phyloP scores from a whole-genome alignment of 1,139 yeast species.

The Yamadazyma songkhlaensis region DNA sequence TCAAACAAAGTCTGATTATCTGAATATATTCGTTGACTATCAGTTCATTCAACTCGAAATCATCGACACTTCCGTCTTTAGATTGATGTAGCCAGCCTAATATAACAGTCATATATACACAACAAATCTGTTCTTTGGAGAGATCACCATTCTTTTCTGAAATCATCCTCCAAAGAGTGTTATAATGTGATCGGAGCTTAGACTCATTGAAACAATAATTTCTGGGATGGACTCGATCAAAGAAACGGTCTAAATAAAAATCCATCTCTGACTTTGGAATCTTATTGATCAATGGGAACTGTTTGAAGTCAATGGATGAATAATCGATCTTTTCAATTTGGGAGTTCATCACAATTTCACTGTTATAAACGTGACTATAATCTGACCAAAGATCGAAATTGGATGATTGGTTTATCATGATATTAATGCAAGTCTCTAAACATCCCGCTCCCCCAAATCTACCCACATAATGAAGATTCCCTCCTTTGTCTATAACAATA shows the following conservation, averaged over 20 bases:
- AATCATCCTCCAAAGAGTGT: constrained; percentile 18
- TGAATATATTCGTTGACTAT: constrained; percentile 3
- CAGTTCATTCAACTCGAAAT: constrained; percentile 2
- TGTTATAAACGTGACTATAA: constrained; percentile 5
- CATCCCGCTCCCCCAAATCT: constrained; percentile 16
- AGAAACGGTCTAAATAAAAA: constrained; percentile 29
- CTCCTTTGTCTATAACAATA: constrained; percentile 13
- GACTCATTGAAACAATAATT: constrained; percentile 33
- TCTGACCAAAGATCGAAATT: constrained; percentile 8
- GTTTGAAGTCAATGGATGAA: not conserved
- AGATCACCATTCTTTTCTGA: constrained; percentile 2
- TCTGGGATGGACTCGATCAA: constrained; percentile 39
- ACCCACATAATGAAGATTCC: constrained; percentile 15
- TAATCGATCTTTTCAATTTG: constrained; percentile 4
- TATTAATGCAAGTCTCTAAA: constrained; percentile 8
- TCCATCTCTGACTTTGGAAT: constrained; percentile 26
- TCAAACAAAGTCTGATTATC: constrained; percentile 31
- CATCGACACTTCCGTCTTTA: too few relatives aligned
- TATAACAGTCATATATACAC: constrained; percentile 43
- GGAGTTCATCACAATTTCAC: constrained; percentile 12
- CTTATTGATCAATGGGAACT: constrained; percentile 6
- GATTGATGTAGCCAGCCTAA: constrained; percentile 19
- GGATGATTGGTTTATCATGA: constrained; percentile 7
- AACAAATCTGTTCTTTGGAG: constrained; percentile 24
- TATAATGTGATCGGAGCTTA: constrained; percentile 4